Base-by-base conservation (phyloP, 148 eudicot genomes). In the Fagopyrum esculentum region DNA sequence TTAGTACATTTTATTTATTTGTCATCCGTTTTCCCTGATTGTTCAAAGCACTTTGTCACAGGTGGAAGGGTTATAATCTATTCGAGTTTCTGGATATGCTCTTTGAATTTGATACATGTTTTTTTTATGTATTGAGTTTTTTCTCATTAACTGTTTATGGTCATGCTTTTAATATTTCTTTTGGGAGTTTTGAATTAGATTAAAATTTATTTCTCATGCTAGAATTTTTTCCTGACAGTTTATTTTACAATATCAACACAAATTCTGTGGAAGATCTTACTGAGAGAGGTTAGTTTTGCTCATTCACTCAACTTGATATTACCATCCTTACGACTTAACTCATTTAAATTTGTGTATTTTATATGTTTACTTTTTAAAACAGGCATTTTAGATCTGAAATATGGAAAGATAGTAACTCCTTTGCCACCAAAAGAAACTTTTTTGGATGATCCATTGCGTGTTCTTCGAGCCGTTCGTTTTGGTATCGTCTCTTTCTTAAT, bases 371-470 rank as follows among this genome's bases (percentile, higher is more conserved):
- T 52, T 81, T 30, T 80, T 52, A 54, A 69, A 60, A 74, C 86
- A 92, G 97, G 97, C 73, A 85, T 90, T 76, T 73, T 69, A 12
- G 96, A 95, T 84, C 80, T 95, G 61, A 90, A 87, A 80, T 84
- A 79, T 73, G 98, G 98, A 75, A 95, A 86, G 81, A 92, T 95
- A 74, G 97, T 92, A 52, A 95, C 98, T 77, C 98, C 98, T 45
- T 83, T 95, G 77, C 93, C 97, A 69, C 90, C 98, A 68, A 95
- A 83, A 77, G 92, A 90, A 59, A 95, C 98, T 6, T 95, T 95
- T 85, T 83, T 95, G 88, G 98, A 95, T 81, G 98, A 95, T 76
- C 97, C 98, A 26, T 84, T 95, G 19, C 89, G 98, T 78, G 98
- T 95, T 78, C 96, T 95, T 68, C 96, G 98, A 82, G 96, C 98